These are phyloP conservation scores for Suillus subluteus DNA, from an alignment of 768 basidiomycete genomes.

Conservation along the genomic window DNA sequence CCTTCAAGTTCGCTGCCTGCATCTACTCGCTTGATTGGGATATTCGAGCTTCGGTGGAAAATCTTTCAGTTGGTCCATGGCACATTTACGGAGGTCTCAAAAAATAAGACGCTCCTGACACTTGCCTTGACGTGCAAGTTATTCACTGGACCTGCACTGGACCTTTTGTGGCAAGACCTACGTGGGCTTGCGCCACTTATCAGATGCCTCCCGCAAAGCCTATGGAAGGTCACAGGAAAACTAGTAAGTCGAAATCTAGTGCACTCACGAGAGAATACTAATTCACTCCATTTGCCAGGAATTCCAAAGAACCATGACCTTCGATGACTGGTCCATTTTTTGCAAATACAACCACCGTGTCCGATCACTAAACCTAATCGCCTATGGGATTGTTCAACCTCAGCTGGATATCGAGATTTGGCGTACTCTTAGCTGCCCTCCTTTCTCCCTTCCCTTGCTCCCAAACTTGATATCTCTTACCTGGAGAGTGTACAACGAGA, in stretches of 20 bases:
- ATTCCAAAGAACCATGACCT: conserved; percentile 30
- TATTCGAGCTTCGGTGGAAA: background rate
- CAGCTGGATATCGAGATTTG: background rate
- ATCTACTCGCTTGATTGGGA: background rate
- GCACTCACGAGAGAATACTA: background rate
- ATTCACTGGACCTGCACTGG: conserved; percentile 13
- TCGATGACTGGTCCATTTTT: conserved; percentile 32
- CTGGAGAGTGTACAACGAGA: background rate
- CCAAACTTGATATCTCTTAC: background rate
- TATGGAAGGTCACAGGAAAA: conserved; percentile 3
- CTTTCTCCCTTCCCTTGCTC: background rate
- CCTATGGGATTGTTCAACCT: too few species aligned
- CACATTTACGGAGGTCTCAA: background rate
- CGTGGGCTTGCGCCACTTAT: conserved; percentile 1
- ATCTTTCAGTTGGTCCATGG: background rate
- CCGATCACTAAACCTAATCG: conserved; percentile 7
- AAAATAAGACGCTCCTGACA: conserved; percentile 16
- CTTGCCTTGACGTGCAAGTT: conserved; percentile 14
- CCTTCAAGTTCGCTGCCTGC: background rate
- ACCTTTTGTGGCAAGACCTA: conserved; percentile 8
- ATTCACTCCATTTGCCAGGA: conserved; percentile 14
- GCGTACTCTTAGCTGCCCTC: background rate
- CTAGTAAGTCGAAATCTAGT: background rate
- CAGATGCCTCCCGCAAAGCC: conserved; percentile 8
- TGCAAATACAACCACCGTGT: conserved; percentile 27